Base-by-base conservation (phyloP, 768 basidiomycete species). In the Heimioporus sp. region DNA sequence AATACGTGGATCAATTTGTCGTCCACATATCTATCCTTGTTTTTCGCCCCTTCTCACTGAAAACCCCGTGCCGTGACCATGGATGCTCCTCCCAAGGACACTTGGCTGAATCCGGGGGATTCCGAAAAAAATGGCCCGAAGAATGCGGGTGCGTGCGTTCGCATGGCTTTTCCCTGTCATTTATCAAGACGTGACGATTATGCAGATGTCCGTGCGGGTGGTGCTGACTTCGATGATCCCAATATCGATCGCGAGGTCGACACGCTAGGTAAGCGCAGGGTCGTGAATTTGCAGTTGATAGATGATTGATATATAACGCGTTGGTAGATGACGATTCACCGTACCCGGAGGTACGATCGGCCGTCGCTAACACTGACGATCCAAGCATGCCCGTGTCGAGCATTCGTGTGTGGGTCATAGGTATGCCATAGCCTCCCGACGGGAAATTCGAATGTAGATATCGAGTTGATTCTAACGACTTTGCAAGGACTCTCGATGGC, bases 291-390 rank as follows among this genome's bases (percentile, higher is more conserved):
- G 34, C 24, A 12, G 15, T 10, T 19, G 13, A 41, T 17, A 31
- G 28, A 3, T 9, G 3, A 74, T 69, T 60, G 16, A 28, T 1
- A 28, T 28, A 1, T 7, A 52, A 10, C 36, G 12, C 13, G 5
- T 39, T 16, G 28, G 8, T 48, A 74, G 79, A 79, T 63, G 86
- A 91, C 57, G 51, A 52, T 41, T 52, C 51, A 10, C 51, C 51
- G 10, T 92, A 92, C 64, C 87, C 87, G 20, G 90, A 92, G 68
- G 88, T 90, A 19, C 81, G 87, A 45, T 83, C 86, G 4, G 86
- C 88, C 12, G 87, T 89, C 15, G 82, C 84, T 21, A 87, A 86
- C 65, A 83, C 80, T 34, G 87, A 90, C 60, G 87, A 89, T 63
- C 78, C 78, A 5, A 67, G 68, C 35, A 86, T 87, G 72, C 85